phyloP scores from a whole-genome alignment of 2,329 filamentous ascomycete genomes.

The Penicillium sp. region DNA sequence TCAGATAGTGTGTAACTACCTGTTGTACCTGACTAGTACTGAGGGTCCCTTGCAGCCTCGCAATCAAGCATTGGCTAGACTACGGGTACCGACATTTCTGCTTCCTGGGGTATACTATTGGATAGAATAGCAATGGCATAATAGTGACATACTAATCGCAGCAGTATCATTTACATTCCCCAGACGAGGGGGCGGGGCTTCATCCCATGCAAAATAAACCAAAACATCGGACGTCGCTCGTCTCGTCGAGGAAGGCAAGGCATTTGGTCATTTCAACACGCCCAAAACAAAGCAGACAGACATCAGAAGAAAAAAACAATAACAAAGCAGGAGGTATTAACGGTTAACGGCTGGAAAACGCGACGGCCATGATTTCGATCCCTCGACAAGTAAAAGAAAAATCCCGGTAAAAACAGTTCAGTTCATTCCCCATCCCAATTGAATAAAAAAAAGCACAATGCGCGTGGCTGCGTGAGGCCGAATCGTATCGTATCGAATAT shows the following conservation, averaged over 20 bases:
- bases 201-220: conserved; percentile 14
- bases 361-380: conserved; percentile 21
- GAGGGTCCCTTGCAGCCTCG: not conserved
- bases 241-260: conserved; percentile 35
- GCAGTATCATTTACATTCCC: conserved; percentile 50
- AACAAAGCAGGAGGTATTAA: conserved; percentile 42
- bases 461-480: conserved; percentile 18
- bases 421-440: conserved; percentile 18
- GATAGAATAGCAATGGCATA: conserved; percentile 18
- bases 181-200: conserved; percentile 32
- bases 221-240: conserved; percentile 26
- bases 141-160: conserved; percentile 34
- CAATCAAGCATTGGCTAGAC: not conserved
- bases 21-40: too few relatives aligned
- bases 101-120: not conserved
- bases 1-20: too few relatives aligned
- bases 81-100: not conserved
- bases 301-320: conserved; percentile 40
- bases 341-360: conserved; percentile 36
- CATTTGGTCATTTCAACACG: conserved; percentile 20
- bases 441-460: conserved; percentile 35
- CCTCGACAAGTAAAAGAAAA: conserved; percentile 32
- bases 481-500: conserved; percentile 47
- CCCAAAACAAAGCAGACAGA: conserved; percentile 13
- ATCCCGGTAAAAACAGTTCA: conserved; percentile 36